A percentile compares a stretch with the other conserved stretches of the same genome.
Evolutionary conservation across 2,329 filamentous ascomycete genomes (phyloP).

Genomic region (Sporothrix pseudoabietina): DNA sequence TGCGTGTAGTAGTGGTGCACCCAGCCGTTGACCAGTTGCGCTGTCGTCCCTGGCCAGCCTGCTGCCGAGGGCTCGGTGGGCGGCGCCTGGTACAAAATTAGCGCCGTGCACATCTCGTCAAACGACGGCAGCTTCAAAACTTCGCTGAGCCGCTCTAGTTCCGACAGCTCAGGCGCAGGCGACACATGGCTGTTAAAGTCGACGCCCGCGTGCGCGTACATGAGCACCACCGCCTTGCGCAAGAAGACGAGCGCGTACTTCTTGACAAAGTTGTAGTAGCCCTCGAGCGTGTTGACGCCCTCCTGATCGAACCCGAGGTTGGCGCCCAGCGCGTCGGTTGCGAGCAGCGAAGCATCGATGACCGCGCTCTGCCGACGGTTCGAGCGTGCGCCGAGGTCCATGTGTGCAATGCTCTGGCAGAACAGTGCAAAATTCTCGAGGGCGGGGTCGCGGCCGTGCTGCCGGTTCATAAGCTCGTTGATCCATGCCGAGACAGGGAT

Average conservation of each 20-base stretch:
- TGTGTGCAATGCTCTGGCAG: conserved; percentile 52
- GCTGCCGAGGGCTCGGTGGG: conserved; percentile 37
- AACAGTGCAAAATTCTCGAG: conserved; percentile 60
- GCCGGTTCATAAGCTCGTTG: conserved; percentile 48
- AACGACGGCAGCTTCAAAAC: conserved; percentile 75
- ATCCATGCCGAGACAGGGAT: conserved; percentile 55
- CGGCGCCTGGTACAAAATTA: conserved; percentile 49
- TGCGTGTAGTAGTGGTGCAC: conserved; percentile 56
- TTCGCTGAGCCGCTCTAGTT: conserved; percentile 79
- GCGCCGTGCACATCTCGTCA: conserved; percentile 71
- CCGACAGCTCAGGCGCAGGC: conserved; percentile 65
- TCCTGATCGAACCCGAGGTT: conserved; percentile 59
- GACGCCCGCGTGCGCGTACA: conserved; percentile 85
- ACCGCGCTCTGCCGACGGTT: conserved; percentile 22
- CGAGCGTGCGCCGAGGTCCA: conserved; percentile 46
- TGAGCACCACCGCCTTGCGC: conserved; percentile 78
- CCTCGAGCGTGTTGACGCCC: conserved; percentile 55
- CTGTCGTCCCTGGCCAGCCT: conserved; percentile 53
- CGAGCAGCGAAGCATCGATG: conserved; percentile 42
- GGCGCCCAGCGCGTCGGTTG: conserved; percentile 39
- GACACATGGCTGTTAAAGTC: conserved; percentile 76
- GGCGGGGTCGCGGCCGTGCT: conserved; percentile 49
- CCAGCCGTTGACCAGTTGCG: conserved; percentile 66
- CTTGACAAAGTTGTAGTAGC: conserved; percentile 64
- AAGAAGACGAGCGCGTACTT: conserved; percentile 90